Conservation (phyloP, 1,284 basidiomycete species). For the Marasmius sp. region DNA sequence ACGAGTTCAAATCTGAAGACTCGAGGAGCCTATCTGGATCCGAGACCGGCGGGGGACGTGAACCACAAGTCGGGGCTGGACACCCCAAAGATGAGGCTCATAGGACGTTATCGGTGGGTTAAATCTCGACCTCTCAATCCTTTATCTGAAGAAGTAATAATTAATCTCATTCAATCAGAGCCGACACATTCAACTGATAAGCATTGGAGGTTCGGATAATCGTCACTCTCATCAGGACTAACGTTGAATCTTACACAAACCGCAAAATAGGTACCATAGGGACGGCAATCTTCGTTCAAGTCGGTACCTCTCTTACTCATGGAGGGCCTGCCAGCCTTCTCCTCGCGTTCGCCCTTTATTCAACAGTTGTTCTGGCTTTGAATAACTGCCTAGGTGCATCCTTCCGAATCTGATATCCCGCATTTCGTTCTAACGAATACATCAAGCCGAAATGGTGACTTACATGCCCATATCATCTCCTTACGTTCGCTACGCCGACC, state of each 20-base stretch:
- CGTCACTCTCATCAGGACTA: not conserved
- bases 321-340: conserved; percentile 50
- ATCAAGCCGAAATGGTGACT: conserved; percentile 49
- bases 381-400: conserved; percentile 45
- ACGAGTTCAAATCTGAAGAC: no score
- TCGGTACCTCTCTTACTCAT: conserved; percentile 39
- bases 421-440: not conserved
- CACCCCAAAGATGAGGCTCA: conserved; percentile 25
- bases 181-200: conserved; percentile 49
- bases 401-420: not conserved
- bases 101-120: conserved; percentile 30
- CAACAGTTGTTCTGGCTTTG: conserved; percentile 43
- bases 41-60: no score
- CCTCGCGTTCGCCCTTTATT: conserved; percentile 46
- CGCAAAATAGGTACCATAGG: conserved; percentile 39
- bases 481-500: conserved; percentile 47
- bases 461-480: conserved; percentile 52
- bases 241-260: not conserved
- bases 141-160: not conserved
- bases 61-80: no score
- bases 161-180: conserved; percentile 24
- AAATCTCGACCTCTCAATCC: not conserved
- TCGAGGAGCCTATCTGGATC: no score
- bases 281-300: conserved; percentile 49
- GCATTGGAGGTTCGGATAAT: conserved; percentile 38